Evolutionary conservation across 345 rosid species (phyloP), one percentile per base, ranked within the genome.

Genomic region (Rubroshorea leprosula): DNA sequence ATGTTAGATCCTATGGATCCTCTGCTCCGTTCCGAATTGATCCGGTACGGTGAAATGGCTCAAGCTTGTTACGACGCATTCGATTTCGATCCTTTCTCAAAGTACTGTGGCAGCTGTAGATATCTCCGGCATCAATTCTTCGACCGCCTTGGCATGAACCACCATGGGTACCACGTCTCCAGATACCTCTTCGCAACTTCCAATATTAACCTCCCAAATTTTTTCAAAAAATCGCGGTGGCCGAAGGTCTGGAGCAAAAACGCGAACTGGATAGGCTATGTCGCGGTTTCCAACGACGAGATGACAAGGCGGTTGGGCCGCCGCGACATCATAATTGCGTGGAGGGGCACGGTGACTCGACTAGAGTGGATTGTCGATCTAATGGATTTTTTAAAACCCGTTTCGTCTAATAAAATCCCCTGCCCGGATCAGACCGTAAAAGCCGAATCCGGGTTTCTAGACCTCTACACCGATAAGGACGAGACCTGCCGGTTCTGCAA

Each of bases 211-310:
- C 84, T 90, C 51, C 95, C 97, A 0, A 90, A 83, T 68, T 84
- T 90, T 61, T 90, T 90, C 77, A 87, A 80, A 55, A 76, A 73
- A 55, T 90, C 97, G 2, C 68, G 93, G 15, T 87, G 93, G 95
- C 94, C 90, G 0, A 90, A 85, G 23, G 78, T 87, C 11, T 87
- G 96, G 97, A 85, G 94, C 78, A 75, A 65, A 64, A 74, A 76
- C 64, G 97, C 94, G 6, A 85, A 85, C 58, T 90, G 97, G 96
- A 85, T 87, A 44, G 97, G 94, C 19, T 87, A 85, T 70, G 85
- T 83, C 43, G 86, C 96, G 5, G 89, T 87, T 5, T 87, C 97
- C 0, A 63, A 82, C 55, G 86, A 81, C 19, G 81, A 81, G 25
- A 72, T 74, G 0, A 47, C 80, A 0, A 54, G 55, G 54, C 76